A percentile compares a stretch with the other conserved stretches of the same genome.
Conservation (phyloP, 768 basidiomycete genomes). For the Russula griseocarnosa region DNA sequence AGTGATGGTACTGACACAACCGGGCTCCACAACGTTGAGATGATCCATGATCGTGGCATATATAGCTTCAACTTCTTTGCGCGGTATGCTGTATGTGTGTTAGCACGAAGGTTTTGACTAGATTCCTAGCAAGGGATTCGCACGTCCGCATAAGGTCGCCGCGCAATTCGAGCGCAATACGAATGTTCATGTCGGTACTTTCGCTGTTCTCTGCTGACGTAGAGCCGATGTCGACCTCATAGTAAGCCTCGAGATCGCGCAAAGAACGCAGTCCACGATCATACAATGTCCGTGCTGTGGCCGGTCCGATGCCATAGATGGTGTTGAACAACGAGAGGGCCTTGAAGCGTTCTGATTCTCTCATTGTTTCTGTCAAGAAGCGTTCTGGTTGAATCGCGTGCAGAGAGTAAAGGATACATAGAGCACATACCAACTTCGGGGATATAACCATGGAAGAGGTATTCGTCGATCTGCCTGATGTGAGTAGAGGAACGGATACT, state of each 20-base stretch:
- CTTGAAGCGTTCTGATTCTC: constrained; percentile 48
- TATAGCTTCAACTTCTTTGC: constrained; percentile 77
- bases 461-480: constrained; percentile 56
- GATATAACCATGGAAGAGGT: constrained; percentile 49
- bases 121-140: constrained; percentile 20
- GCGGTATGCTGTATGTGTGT: constrained; percentile 51
- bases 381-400: constrained; percentile 5
- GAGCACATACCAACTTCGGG: constrained; percentile 50
- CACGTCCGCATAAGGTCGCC: constrained; percentile 52
- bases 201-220: constrained; percentile 25
- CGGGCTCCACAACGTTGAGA: constrained; percentile 55
- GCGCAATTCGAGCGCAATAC: constrained; percentile 55
- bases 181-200: constrained; percentile 37
- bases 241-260: constrained; percentile 64
- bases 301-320: constrained; percentile 71
- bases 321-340: constrained; percentile 55
- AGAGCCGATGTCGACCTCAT: constrained; percentile 42
- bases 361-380: constrained; percentile 44
- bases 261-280: constrained; percentile 62
- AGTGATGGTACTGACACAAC: constrained; percentile 69
- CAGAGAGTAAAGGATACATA: background rate
- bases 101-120: background rate
- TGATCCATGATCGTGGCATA: constrained; percentile 63
- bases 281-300: constrained; percentile 63
- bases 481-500: background rate